phyloP scores from a whole-genome alignment of 192 early-diverging fungal genomes.

The Podila clonocystis region DNA sequence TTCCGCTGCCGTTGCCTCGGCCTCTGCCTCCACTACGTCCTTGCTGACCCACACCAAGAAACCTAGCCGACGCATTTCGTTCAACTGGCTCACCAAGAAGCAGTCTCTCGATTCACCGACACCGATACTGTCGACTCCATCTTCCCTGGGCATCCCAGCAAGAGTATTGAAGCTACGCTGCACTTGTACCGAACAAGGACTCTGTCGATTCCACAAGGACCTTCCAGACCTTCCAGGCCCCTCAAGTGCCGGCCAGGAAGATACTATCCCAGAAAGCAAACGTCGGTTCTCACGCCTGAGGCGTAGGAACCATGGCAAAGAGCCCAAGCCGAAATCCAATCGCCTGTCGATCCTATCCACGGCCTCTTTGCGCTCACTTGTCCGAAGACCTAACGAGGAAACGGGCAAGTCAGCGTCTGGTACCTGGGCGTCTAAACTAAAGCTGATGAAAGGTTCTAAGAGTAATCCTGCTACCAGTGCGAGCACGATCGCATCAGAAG shows the following conservation, averaged over 20 bases:
- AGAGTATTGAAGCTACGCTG: too few species aligned
- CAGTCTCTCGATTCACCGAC: neutral
- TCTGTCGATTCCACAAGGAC: conserved; percentile 3
- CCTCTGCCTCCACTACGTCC: neutral
- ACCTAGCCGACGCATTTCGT: neutral
- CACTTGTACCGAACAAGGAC: neutral
- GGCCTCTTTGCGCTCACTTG: neutral
- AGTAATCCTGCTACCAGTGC: neutral
- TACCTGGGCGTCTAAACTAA: neutral
- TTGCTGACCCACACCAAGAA: neutral
- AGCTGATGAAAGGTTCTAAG: neutral
- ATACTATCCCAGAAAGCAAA: neutral
- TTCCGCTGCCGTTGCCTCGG: neutral
- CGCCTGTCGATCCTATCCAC: neutral
- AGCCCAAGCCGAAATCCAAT: neutral
- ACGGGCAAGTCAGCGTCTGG: neutral
- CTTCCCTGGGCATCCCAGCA: too few species aligned
- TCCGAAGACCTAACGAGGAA: neutral
- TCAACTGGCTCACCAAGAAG: neutral
- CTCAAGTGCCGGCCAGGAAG: neutral
- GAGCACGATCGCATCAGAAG: neutral
- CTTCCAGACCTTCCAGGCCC: neutral
- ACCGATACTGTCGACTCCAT: too few species aligned
- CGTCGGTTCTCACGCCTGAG: neutral
- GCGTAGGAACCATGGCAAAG: neutral